A percentile compares a stretch with the other conserved stretches of the same genome.
These are phyloP conservation scores for Zygosaccharomyces sapae DNA, from an alignment of 1,139 yeast genomes.

Conservation along the genomic window DNA sequence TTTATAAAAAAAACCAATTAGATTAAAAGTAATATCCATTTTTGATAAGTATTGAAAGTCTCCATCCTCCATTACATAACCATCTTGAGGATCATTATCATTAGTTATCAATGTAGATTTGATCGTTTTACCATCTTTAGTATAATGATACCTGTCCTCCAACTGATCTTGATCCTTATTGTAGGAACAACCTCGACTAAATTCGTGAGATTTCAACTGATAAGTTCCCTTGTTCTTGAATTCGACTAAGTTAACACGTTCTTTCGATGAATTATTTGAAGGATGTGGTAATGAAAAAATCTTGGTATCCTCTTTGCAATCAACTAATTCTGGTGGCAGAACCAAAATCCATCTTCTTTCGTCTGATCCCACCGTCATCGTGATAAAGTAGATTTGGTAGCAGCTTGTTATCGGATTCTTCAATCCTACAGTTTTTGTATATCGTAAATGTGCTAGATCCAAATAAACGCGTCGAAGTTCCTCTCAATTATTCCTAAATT, in stretches of 20 bases:
- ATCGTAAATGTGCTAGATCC: not conserved
- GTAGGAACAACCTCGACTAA: constrained; percentile 32
- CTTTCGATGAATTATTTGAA: constrained; percentile 24
- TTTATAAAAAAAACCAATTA: constrained; percentile 40
- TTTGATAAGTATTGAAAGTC: constrained; percentile 42
- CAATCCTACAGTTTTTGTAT: not conserved
- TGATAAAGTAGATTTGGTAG: not conserved
- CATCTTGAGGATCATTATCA: constrained; percentile 28
- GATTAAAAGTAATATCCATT: constrained; percentile 41
- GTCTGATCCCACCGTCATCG: constrained; percentile 7
- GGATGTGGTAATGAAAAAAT: constrained; percentile 29
- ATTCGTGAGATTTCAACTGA: constrained; percentile 33
- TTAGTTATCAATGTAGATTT: constrained; percentile 39
- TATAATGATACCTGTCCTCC: constrained; percentile 31
- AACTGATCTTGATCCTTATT: constrained; percentile 24
- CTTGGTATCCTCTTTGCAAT: constrained; percentile 1
- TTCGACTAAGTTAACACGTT: constrained; percentile 20
- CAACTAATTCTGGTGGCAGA: constrained; percentile 8
- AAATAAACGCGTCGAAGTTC: not conserved
- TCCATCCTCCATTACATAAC: constrained; percentile 33
- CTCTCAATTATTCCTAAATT: not conserved
- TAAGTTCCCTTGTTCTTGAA: constrained; percentile 22
- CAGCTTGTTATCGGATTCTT: not conserved
- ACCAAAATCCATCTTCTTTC: constrained; percentile 6
- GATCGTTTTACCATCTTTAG: constrained; percentile 33